Evolutionary conservation across 23 red algal genomes (phyloP).

Genomic region (Gracilaria gracilis): DNA sequence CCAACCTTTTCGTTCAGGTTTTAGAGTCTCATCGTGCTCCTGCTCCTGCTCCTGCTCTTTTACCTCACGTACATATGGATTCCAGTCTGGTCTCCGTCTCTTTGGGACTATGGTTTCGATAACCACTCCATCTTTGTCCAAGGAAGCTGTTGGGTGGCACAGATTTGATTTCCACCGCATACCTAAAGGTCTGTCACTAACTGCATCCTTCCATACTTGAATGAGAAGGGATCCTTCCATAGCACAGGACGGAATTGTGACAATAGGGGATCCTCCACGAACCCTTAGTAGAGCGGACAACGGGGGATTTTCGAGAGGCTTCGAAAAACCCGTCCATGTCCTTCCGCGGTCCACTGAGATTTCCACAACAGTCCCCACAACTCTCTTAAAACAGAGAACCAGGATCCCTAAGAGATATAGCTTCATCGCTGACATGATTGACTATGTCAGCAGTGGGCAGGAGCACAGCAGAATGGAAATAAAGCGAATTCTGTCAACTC

Average conservation of each 20-base stretch:
- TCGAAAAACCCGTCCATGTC: conserved; percentile 19
- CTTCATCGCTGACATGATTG: background rate
- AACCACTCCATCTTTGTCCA: conserved; percentile 3
- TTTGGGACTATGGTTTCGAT: conserved; percentile 8
- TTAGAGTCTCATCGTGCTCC: background rate
- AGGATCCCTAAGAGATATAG: background rate
- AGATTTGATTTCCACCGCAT: conserved; percentile 12
- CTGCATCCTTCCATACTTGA: conserved; percentile 33
- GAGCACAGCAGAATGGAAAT: no score
- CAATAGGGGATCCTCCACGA: conserved; percentile 4
- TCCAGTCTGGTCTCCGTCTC: conserved; percentile 11
- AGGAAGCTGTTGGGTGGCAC: background rate
- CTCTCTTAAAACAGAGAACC: background rate
- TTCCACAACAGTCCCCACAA: background rate
- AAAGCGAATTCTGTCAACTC: no score
- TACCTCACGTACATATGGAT: background rate
- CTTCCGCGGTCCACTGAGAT: conserved; percentile 22
- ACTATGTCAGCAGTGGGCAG: background rate
- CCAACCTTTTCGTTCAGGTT: conserved; percentile 28
- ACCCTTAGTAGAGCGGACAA: background rate
- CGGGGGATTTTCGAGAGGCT: background rate
- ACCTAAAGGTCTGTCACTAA: background rate
- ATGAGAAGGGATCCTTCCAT: conserved; percentile 11
- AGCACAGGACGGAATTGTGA: conserved; percentile 20
- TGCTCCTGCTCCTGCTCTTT: conserved; percentile 2